Conservation (phyloP, 2,329 filamentous ascomycete species). For the Fusarium duplospermum region DNA sequence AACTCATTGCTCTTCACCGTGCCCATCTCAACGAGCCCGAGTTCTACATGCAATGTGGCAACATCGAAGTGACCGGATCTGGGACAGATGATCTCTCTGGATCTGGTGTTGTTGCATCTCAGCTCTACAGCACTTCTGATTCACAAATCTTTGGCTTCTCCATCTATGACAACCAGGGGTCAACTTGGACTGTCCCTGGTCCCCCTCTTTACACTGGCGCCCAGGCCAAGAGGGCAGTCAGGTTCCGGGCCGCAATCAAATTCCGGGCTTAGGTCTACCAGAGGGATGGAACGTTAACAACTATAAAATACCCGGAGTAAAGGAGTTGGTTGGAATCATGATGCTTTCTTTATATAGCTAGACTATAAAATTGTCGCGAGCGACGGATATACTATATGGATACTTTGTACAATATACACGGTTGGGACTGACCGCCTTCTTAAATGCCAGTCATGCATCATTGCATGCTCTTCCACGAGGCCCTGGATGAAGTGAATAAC, state of each 20-base stretch:
- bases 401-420: background rate
- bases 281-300: background rate
- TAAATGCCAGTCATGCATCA: background rate
- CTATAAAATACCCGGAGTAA: background rate
- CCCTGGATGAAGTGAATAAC: background rate
- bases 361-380: conserved; percentile 2
- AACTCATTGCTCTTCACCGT: conserved; percentile 62
- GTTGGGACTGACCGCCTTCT: background rate
- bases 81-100: conserved; percentile 56
- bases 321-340: background rate
- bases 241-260: conserved; percentile 7
- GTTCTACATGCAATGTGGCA: conserved; percentile 66
- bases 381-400: background rate
- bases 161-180: conserved; percentile 41
- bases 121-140: conserved; percentile 44
- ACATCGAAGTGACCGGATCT: conserved; percentile 65
- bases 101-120: conserved; percentile 46
- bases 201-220: conserved; percentile 39
- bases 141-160: conserved; percentile 48
- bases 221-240: conserved; percentile 3
- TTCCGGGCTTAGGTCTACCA: conserved; percentile 2
- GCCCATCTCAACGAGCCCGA: conserved; percentile 59
- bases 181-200: conserved; percentile 43
- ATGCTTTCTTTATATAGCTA: background rate
- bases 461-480: background rate